These are phyloP conservation scores for Fraxinus dipetala DNA, from an alignment of 305 asterid genomes.

Conservation along the genomic window DNA sequence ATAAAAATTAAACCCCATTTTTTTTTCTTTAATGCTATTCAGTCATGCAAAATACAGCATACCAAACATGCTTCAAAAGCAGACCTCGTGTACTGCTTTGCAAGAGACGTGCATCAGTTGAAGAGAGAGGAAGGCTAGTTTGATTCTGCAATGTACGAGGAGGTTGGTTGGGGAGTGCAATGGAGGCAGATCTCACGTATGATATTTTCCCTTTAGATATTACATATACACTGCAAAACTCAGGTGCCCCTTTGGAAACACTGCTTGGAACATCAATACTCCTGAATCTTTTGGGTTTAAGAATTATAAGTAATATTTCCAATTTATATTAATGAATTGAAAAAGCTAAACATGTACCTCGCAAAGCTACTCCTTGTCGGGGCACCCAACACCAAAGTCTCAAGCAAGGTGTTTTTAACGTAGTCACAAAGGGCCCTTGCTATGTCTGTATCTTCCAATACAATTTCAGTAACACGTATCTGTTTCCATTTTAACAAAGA, in stretches of 20 bases:
- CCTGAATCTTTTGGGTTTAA: slow-evolving; percentile 17
- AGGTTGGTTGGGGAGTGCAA: slow-evolving; percentile 1
- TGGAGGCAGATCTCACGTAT: slow-evolving; percentile 18
- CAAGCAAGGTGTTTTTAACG: slow-evolving; percentile 5
- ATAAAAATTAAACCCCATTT: background rate
- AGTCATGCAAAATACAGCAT: background rate
- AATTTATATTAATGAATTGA: background rate
- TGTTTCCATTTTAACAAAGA: background rate
- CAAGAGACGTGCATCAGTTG: background rate
- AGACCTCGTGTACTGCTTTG: slow-evolving; percentile 9
- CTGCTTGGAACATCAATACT: slow-evolving; percentile 18
- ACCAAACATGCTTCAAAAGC: background rate
- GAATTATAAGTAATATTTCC: background rate
- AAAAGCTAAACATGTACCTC: slow-evolving; percentile 16
- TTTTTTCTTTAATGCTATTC: background rate
- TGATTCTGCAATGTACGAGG: background rate
- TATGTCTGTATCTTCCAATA: slow-evolving; percentile 19
- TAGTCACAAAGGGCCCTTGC: slow-evolving; percentile 22
- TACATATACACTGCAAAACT: slow-evolving; percentile 24
- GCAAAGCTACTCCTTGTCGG: slow-evolving; percentile 7
- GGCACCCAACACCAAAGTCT: slow-evolving; percentile 25
- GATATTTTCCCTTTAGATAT: slow-evolving; percentile 27
- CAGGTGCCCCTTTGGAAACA: slow-evolving; percentile 21
- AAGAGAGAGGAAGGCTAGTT: background rate
- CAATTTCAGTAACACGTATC: slow-evolving; percentile 17